Evolutionary conservation across 2,329 filamentous ascomycete genomes (phyloP).

Genomic region (Ophiognomonia clavigignenti-juglandacearum): DNA sequence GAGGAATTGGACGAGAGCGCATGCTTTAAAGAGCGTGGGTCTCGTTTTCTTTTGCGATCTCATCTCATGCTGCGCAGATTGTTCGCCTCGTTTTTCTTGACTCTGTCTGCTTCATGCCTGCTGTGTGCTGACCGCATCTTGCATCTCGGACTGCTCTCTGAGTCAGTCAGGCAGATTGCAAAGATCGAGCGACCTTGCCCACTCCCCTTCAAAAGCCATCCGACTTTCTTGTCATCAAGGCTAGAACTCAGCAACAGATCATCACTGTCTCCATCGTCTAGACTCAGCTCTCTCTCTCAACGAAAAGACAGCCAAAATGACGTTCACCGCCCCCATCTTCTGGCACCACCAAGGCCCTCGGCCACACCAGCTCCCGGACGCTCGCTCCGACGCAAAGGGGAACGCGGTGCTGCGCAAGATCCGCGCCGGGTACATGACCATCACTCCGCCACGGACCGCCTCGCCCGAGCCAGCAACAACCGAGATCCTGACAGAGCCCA

Average conservation of each 20-base stretch:
- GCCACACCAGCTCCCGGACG: slow-evolving; percentile 6
- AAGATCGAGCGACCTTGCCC: too few relatives aligned
- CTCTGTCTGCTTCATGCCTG: too few relatives aligned
- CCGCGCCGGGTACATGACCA: neutral
- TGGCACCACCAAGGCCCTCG: slow-evolving; percentile 3
- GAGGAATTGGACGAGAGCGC: neutral
- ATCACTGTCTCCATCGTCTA: neutral
- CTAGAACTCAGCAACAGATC: neutral
- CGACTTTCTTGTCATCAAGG: too few relatives aligned
- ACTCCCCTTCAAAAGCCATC: too few relatives aligned
- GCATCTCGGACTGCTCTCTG: too few relatives aligned
- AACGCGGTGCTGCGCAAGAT: slow-evolving; percentile 4
- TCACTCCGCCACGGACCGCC: neutral
- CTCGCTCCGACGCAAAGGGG: slow-evolving; percentile 1
- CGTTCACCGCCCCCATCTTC: neutral
- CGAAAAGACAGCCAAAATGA: neutral
- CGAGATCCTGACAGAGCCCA: neutral
- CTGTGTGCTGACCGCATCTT: too few relatives aligned
- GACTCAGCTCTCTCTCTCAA: neutral
- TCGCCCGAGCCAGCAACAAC: neutral
- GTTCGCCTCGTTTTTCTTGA: too few relatives aligned
- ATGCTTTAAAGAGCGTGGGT: neutral
- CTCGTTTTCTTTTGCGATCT: too few relatives aligned
- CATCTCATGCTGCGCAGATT: too few relatives aligned
- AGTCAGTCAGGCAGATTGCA: too few relatives aligned